Conservation (phyloP, 148 eudicot genomes). For the Cornus suecica region DNA sequence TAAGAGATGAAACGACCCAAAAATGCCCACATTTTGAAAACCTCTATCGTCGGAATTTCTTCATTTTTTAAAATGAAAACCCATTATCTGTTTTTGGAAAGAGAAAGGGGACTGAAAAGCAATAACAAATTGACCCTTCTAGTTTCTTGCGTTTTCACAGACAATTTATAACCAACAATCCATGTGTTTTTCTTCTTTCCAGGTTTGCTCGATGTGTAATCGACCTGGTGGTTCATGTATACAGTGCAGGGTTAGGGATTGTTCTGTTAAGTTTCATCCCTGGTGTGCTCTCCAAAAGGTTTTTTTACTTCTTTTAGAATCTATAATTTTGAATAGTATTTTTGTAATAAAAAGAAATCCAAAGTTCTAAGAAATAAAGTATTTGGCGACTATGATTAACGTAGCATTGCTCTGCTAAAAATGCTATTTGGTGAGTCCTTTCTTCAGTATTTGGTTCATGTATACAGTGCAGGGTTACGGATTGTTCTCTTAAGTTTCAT, state of each 20-base stretch:
- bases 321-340: not conserved
- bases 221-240: constrained; percentile 55
- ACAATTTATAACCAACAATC: not conserved
- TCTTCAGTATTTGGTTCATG: too few species aligned
- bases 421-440: constrained; percentile 1
- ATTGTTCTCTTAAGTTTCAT: constrained; percentile 41
- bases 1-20: not conserved
- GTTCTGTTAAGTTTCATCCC: constrained; percentile 45
- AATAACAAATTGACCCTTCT: not conserved
- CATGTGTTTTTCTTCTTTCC: constrained; percentile 8
- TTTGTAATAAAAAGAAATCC: not conserved
- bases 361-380: not conserved
- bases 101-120: not conserved
- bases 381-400: not conserved
- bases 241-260: constrained; percentile 36
- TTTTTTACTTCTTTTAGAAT: not conserved
- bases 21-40: not conserved
- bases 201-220: constrained; percentile 54
- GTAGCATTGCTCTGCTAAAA: not conserved
- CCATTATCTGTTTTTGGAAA: not conserved
- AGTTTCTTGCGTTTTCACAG: constrained; percentile 1
- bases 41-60: not conserved
- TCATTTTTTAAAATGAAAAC: not conserved
- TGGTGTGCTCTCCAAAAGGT: constrained; percentile 69
- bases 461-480: constrained; percentile 37